Percentiles rank a stretch among this genome's conserved stretches.
These are phyloP conservation scores for Geosmithia putterillii DNA, from an alignment of 2,329 filamentous ascomycete genomes.

Conservation along the genomic window DNA sequence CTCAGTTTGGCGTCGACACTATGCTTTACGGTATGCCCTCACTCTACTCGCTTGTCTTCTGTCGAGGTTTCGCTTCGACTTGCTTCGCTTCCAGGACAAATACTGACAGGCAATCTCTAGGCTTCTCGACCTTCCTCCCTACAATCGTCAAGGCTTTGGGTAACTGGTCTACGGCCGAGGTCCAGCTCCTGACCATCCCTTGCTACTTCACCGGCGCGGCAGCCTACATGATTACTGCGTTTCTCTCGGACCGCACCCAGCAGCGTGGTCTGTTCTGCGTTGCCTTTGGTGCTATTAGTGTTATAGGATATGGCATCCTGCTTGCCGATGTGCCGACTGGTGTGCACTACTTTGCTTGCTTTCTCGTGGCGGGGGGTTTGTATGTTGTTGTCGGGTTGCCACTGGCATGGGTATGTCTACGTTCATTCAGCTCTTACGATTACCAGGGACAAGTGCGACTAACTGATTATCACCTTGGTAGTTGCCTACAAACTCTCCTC, in stretches of 20 bases:
- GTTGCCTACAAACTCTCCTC: constrained; percentile 54
- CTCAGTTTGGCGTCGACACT: constrained; percentile 61
- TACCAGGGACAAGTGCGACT: background rate
- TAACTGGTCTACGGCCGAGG: constrained; percentile 46
- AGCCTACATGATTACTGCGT: constrained; percentile 53
- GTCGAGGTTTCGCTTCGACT: background rate
- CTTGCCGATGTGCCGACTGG: constrained; percentile 46
- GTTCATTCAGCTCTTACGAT: background rate
- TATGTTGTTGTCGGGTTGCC: constrained; percentile 49
- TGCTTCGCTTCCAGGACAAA: constrained; percentile 1
- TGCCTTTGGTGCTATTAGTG: constrained; percentile 47
- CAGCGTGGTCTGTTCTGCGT: constrained; percentile 53
- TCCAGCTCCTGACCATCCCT: constrained; percentile 67
- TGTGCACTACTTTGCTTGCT: constrained; percentile 63
- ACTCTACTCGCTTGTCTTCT: background rate
- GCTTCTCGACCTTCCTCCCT: constrained; percentile 66
- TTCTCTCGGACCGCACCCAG: constrained; percentile 55
- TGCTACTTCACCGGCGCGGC: constrained; percentile 64
- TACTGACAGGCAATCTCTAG: constrained; percentile 15
- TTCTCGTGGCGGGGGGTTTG: constrained; percentile 62
- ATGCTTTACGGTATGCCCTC: constrained; percentile 52
- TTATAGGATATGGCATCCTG: constrained; percentile 57
- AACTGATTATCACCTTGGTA: constrained; percentile 5
- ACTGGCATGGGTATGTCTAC: constrained; percentile 33
- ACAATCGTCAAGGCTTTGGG: constrained; percentile 66